Evolutionary conservation across 495 filamentous ascomycete species (phyloP).

Genomic region (Geoglossum glabrum): DNA sequence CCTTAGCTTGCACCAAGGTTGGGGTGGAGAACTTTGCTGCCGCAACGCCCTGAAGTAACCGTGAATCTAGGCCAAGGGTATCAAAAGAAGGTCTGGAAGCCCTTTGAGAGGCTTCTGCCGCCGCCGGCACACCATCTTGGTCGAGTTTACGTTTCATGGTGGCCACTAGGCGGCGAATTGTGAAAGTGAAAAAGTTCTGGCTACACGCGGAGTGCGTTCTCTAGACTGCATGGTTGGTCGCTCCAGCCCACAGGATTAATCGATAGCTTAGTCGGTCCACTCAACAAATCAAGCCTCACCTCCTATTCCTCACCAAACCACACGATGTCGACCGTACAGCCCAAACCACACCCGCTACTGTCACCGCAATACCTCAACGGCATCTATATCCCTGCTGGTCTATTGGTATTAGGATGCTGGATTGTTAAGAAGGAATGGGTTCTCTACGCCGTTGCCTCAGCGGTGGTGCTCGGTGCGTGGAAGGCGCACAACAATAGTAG

Average conservation of each 20-base stretch:
- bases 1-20: constrained; percentile 66
- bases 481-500: constrained; percentile 43
- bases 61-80: constrained; percentile 54
- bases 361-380: constrained; percentile 42
- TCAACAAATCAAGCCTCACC: neutral
- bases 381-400: constrained; percentile 67
- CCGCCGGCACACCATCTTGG: constrained; percentile 25
- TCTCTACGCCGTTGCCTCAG: constrained; percentile 45
- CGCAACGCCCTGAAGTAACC: constrained; percentile 68
- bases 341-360: constrained; percentile 16
- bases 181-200: neutral
- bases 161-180: neutral
- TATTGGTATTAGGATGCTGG: constrained; percentile 54
- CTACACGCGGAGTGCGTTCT: too few species aligned
- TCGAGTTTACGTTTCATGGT: constrained; percentile 36
- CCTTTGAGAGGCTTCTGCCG: constrained; percentile 4
- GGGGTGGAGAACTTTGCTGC: constrained; percentile 68
- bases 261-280: neutral
- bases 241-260: neutral
- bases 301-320: neutral
- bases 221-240: neutral
- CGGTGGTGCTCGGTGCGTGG: constrained; percentile 35
- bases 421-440: constrained; percentile 64
- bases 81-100: constrained; percentile 3
- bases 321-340: constrained; percentile 15